Evolutionary conservation across 2,329 filamentous ascomycete species (phyloP).

Genomic region (Geosmithia putterillii): DNA sequence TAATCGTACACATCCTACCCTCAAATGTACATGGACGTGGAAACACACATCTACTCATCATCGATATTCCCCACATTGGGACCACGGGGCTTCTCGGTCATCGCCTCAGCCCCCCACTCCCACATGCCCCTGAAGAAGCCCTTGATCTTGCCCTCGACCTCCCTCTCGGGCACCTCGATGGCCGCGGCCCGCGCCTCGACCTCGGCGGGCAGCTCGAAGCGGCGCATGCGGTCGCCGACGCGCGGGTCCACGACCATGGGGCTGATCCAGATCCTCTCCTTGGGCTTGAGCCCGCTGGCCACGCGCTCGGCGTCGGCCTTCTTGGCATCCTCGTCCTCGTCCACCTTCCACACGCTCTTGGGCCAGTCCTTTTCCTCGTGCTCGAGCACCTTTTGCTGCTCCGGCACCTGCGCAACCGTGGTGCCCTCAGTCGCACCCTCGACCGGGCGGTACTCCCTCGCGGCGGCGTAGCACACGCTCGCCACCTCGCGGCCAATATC

Average conservation of each 20-base stretch:
- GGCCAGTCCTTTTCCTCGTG: slow-evolving; percentile 74
- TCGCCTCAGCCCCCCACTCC: slow-evolving; percentile 33
- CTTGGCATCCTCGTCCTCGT: slow-evolving; percentile 25
- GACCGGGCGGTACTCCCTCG: slow-evolving; percentile 36
- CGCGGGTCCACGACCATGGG: slow-evolving; percentile 65
- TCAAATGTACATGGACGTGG: neutral
- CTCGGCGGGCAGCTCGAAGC: slow-evolving; percentile 57
- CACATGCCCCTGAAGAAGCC: slow-evolving; percentile 40
- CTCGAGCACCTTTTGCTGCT: slow-evolving; percentile 43
- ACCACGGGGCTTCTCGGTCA: slow-evolving; percentile 24
- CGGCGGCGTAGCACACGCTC: slow-evolving; percentile 59
- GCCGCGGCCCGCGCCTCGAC: slow-evolving; percentile 55
- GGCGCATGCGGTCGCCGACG: slow-evolving; percentile 67
- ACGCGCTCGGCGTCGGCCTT: no score
- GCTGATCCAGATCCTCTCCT: slow-evolving; percentile 65
- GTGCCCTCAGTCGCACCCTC: no score
- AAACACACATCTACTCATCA: slow-evolving; percentile 5
- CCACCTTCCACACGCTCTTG: slow-evolving; percentile 58
- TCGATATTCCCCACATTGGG: slow-evolving; percentile 27
- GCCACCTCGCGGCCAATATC: slow-evolving; percentile 79
- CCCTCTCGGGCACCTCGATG: slow-evolving; percentile 53
- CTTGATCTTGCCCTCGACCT: slow-evolving; percentile 59
- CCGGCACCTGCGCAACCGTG: no score
- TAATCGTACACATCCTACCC: neutral
- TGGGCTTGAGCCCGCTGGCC: slow-evolving; percentile 30